Evolutionary conservation across 1,139 yeast genomes (phyloP).

Genomic region (Ogataea hybrid): DNA sequence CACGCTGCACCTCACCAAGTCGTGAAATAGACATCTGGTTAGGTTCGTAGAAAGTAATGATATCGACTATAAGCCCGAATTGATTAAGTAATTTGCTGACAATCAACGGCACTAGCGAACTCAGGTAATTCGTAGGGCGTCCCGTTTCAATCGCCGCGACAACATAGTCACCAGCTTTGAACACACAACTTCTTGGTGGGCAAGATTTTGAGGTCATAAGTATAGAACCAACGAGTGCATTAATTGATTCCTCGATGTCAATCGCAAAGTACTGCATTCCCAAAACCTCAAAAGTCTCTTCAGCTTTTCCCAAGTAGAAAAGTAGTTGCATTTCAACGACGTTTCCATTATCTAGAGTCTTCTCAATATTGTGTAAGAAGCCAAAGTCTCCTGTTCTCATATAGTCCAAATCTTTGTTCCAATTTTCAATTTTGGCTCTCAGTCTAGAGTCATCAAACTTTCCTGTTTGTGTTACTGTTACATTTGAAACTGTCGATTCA

Average conservation of each 20-base stretch:
- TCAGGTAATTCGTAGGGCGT: constrained; percentile 41
- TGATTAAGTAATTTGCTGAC: constrained; percentile 75
- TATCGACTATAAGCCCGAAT: constrained; percentile 83
- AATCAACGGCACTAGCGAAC: constrained; percentile 80
- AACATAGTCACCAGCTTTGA: constrained; percentile 80
- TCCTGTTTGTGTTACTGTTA: constrained; percentile 30
- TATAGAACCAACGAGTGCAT: constrained; percentile 32
- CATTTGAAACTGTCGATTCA: constrained; percentile 73
- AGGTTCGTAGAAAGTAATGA: constrained; percentile 73
- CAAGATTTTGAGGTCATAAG: not conserved
- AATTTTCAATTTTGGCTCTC: constrained; percentile 40
- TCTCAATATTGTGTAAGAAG: constrained; percentile 61
- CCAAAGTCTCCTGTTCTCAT: constrained; percentile 94
- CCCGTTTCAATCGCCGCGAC: constrained; percentile 75
- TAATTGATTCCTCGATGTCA: constrained; percentile 79
- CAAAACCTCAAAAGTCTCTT: constrained; percentile 86
- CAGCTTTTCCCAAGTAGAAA: constrained; percentile 80
- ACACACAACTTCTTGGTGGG: constrained; percentile 58
- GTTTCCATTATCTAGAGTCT: constrained; percentile 43
- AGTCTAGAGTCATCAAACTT: constrained; percentile 27
- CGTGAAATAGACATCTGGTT: constrained; percentile 69
- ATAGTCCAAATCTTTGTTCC: constrained; percentile 62
- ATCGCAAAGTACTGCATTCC: constrained; percentile 90
- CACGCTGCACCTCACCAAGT: constrained; percentile 74
- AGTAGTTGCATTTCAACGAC: constrained; percentile 69